Percentiles rank a stretch among this genome's conserved stretches.
phyloP scores from a whole-genome alignment of 768 basidiomycete species.

The Lentinula raphanica region DNA sequence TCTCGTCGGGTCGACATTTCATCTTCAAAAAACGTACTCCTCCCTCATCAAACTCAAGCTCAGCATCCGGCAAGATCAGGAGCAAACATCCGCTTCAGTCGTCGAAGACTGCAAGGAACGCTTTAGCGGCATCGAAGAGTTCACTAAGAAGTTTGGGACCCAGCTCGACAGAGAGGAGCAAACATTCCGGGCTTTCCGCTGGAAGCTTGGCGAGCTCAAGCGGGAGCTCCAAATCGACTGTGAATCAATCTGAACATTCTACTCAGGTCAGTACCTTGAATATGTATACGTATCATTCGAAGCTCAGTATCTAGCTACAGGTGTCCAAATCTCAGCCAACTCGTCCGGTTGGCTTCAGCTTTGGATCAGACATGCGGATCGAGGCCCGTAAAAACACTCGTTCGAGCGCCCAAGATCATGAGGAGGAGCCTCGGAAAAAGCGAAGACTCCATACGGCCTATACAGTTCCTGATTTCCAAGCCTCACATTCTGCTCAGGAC shows the following conservation, averaged over 20 bases:
- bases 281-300: neutral
- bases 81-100: neutral
- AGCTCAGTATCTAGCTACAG: neutral
- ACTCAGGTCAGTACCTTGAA: neutral
- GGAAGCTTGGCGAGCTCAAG: neutral
- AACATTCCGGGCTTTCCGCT: neutral
- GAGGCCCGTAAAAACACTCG: slow-evolving; percentile 42
- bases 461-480: slow-evolving; percentile 48
- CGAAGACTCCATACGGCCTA: slow-evolving; percentile 20
- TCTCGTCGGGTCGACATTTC: slow-evolving; percentile 6
- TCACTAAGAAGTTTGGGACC: neutral
- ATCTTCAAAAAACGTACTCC: neutral
- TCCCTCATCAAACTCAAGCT: neutral
- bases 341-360: slow-evolving; percentile 47
- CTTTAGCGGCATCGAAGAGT: neutral
- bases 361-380: slow-evolving; percentile 44
- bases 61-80: neutral
- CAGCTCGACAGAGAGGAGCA: neutral
- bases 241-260: neutral
- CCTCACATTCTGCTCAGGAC: slow-evolving; percentile 47
- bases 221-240: neutral
- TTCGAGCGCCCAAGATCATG: slow-evolving; percentile 20
- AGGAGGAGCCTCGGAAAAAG: slow-evolving; percentile 15
- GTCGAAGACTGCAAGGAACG: neutral
- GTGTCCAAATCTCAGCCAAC: slow-evolving; percentile 29